These are phyloP conservation scores for Phyllostachys edulis DNA, from an alignment of 176 grass and related monocot species.

Conservation along the genomic window DNA sequence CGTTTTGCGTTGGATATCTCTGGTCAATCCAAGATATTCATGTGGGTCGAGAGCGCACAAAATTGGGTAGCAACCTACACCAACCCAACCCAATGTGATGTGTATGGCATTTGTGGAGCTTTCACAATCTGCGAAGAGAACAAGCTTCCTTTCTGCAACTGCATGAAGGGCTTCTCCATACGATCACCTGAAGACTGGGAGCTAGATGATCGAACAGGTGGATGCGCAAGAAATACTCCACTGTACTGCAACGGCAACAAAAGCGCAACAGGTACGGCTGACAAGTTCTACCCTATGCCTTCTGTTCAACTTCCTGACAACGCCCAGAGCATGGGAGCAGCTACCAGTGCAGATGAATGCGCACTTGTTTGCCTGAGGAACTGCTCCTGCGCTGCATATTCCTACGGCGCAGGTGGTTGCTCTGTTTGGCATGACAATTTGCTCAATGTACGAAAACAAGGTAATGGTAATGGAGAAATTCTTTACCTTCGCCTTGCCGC, in stretches of 20 bases:
- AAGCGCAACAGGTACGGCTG: too few species aligned
- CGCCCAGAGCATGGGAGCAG: too few species aligned
- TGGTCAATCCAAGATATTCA: neutral
- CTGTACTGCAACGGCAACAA: slow-evolving; percentile 23
- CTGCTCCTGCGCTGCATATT: neutral
- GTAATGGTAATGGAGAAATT: neutral
- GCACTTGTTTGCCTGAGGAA: neutral
- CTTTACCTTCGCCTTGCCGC: slow-evolving; percentile 7
- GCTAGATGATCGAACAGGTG: neutral
- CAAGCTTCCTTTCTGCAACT: neutral
- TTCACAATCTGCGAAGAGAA: neutral
- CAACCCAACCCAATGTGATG: too few species aligned
- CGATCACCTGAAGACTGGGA: neutral
- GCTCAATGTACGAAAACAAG: neutral
- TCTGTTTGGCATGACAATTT: neutral
- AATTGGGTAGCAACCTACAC: too few species aligned
- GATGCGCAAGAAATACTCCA: slow-evolving; percentile 30
- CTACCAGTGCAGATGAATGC: slow-evolving; percentile 20
- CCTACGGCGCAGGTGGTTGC: neutral
- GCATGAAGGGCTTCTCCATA: neutral
- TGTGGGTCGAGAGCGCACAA: slow-evolving; percentile 30
- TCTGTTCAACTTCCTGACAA: too few species aligned
- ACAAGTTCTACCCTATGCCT: too few species aligned
- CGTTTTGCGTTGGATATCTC: neutral
- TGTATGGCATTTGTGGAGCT: neutral